Evolutionary conservation across 257 asterid species (phyloP).

Genomic region (Solanum rostratum): DNA sequence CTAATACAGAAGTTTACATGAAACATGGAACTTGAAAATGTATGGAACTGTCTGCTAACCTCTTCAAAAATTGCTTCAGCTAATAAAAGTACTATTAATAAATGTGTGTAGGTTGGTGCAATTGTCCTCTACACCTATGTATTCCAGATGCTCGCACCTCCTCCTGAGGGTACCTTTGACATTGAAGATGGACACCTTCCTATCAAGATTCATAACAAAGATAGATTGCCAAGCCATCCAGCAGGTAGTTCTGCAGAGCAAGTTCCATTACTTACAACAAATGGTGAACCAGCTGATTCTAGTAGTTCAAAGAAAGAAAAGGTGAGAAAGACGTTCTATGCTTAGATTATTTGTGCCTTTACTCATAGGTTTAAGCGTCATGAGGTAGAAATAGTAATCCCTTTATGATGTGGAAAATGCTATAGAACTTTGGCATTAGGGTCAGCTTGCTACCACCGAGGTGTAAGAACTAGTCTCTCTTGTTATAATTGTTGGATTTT

Average conservation of each 20-base stretch:
- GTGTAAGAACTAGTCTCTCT: neutral
- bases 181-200: conserved; percentile 36
- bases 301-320: conserved; percentile 23
- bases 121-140: conserved; percentile 88
- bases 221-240: conserved; percentile 11
- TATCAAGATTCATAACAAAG: conserved; percentile 29
- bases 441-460: neutral
- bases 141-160: conserved; percentile 90
- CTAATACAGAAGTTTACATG: neutral
- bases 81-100: neutral
- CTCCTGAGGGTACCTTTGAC: conserved; percentile 76
- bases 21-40: neutral
- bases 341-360: neutral
- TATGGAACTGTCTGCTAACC: neutral
- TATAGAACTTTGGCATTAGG: neutral
- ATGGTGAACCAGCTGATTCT: conserved; percentile 28
- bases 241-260: conserved; percentile 41
- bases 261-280: conserved; percentile 58
- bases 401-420: neutral
- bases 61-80: neutral
- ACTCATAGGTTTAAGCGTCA: neutral
- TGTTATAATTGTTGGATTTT: neutral
- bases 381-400: neutral
- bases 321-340: conserved; percentile 22
- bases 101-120: conserved; percentile 72